Conservation (phyloP, 495 filamentous ascomycete genomes). For the Aspergillus bertholletiae region DNA sequence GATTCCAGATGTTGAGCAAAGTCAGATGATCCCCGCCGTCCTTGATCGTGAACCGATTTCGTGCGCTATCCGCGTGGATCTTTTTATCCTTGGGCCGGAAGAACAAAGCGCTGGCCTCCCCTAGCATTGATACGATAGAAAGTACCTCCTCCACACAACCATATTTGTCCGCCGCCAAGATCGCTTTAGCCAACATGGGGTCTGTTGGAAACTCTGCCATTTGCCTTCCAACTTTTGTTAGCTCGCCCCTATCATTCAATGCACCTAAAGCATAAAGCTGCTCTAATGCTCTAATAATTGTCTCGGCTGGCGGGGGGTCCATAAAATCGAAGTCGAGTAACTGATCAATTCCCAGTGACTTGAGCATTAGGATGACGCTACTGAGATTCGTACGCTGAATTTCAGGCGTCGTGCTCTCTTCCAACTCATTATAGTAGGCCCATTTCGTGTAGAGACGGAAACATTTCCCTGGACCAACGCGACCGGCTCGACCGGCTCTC, state of each 20-base stretch:
- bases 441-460: slow-evolving; percentile 95
- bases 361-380: slow-evolving; percentile 78
- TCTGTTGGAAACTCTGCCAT: slow-evolving; percentile 98
- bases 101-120: slow-evolving; percentile 84
- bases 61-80: slow-evolving; percentile 88
- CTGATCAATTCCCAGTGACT: slow-evolving; percentile 90
- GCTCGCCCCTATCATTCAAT: slow-evolving; percentile 81
- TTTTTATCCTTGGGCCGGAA: slow-evolving; percentile 98
- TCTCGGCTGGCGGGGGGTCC: slow-evolving; percentile 88
- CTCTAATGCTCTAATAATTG: slow-evolving; percentile 85
- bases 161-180: slow-evolving; percentile 84
- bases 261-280: slow-evolving; percentile 90
- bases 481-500: slow-evolving; percentile 84
- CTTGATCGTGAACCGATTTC: slow-evolving; percentile 86
- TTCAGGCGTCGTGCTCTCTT: slow-evolving; percentile 89
- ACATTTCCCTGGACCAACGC: slow-evolving; percentile 90
- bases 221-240: slow-evolving; percentile 89
- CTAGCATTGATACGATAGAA: slow-evolving; percentile 91
- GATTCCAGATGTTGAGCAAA: slow-evolving; percentile 93
- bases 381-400: slow-evolving; percentile 91
- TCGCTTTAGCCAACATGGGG: slow-evolving; percentile 86
- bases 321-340: slow-evolving; percentile 95
- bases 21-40: slow-evolving; percentile 92
- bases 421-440: slow-evolving; percentile 91
- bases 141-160: slow-evolving; percentile 93